phyloP scores from a whole-genome alignment of 768 basidiomycete species.

The Tubosaeta sp. region DNA sequence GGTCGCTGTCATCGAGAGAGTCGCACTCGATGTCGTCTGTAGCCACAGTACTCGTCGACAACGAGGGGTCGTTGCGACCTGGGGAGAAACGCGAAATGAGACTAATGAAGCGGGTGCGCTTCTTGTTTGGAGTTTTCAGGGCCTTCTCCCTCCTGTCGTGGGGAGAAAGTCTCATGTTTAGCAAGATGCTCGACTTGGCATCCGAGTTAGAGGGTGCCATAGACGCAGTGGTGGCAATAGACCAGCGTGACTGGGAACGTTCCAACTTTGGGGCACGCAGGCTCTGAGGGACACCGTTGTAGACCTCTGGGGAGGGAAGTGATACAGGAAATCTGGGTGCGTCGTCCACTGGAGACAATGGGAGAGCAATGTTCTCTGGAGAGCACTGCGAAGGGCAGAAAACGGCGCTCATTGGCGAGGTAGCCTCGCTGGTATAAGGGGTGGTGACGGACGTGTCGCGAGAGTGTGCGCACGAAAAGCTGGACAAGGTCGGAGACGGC shows the following conservation, averaged over 20 bases:
- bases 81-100: slow-evolving; percentile 31
- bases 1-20: slow-evolving; percentile 17
- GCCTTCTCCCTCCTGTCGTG: slow-evolving; percentile 13
- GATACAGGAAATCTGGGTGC: background rate
- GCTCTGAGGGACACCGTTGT: background rate
- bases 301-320: background rate
- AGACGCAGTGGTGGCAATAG: slow-evolving; percentile 30
- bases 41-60: slow-evolving; percentile 1
- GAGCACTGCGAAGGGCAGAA: slow-evolving; percentile 16
- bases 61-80: slow-evolving; percentile 20
- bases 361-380: slow-evolving; percentile 25
- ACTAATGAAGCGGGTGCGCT: slow-evolving; percentile 31
- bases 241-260: slow-evolving; percentile 25
- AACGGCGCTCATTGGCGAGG: slow-evolving; percentile 17
- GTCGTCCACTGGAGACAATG: slow-evolving; percentile 21
- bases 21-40: slow-evolving; percentile 11
- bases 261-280: slow-evolving; percentile 6
- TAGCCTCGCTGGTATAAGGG: slow-evolving; percentile 16
- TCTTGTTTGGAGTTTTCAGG: slow-evolving; percentile 23
- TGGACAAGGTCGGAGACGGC: slow-evolving; percentile 28
- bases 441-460: slow-evolving; percentile 26
- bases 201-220: slow-evolving; percentile 16
- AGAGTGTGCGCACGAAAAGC: slow-evolving; percentile 23
- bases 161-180: slow-evolving; percentile 11
- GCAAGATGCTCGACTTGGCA: slow-evolving; percentile 1